Conservation (phyloP, 148 eudicot species). For the Fagopyrum tataricum region DNA sequence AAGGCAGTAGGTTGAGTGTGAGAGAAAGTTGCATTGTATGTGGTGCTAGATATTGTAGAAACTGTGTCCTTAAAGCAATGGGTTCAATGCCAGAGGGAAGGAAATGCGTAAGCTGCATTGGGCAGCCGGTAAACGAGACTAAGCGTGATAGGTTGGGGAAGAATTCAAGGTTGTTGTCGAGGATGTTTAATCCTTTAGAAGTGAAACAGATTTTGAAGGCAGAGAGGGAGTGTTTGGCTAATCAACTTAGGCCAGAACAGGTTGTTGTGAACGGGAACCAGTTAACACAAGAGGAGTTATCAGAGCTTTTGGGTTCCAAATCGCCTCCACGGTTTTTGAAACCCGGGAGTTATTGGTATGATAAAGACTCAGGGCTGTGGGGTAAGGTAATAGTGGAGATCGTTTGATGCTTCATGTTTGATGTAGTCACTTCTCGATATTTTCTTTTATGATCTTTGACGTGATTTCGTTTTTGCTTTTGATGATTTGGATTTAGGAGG, state of each 20-base stretch:
- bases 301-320: slow-evolving; percentile 57
- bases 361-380: slow-evolving; percentile 99
- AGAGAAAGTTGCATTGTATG: slow-evolving; percentile 92
- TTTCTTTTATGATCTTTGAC: slow-evolving; percentile 8
- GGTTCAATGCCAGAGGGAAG: slow-evolving; percentile 99
- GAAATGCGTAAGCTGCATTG: slow-evolving; percentile 87
- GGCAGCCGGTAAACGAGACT: slow-evolving; percentile 74
- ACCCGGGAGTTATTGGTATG: slow-evolving; percentile 95
- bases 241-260: slow-evolving; percentile 86
- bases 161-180: slow-evolving; percentile 73
- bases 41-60: slow-evolving; percentile 79
- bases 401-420: neutral
- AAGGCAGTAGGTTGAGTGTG: slow-evolving; percentile 77
- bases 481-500: slow-evolving; percentile 49
- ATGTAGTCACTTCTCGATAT: slow-evolving; percentile 3
- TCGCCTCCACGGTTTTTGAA: slow-evolving; percentile 84
- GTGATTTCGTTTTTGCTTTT: neutral
- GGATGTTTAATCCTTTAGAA: slow-evolving; percentile 79
- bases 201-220: slow-evolving; percentile 80
- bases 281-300: slow-evolving; percentile 69
- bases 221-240: slow-evolving; percentile 76
- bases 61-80: slow-evolving; percentile 90
- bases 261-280: slow-evolving; percentile 74
- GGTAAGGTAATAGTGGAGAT: slow-evolving; percentile 63
- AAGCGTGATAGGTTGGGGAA: slow-evolving; percentile 79